Evolutionary conservation across 75 land plant species (phyloP).

Genomic region (Picea glauca): DNA sequence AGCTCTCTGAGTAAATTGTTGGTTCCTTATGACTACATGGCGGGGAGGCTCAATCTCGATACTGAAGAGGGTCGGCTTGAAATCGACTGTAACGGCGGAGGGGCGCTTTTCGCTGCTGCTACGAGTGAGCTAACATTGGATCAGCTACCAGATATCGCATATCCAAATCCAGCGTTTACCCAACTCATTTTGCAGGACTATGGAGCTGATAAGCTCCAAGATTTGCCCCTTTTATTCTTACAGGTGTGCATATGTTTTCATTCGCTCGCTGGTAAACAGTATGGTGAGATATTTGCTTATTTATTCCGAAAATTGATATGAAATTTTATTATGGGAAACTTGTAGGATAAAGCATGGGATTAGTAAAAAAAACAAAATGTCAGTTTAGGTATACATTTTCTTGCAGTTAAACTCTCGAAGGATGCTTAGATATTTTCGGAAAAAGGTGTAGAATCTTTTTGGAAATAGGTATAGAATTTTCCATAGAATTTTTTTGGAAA

Average conservation of each 20-base stretch:
- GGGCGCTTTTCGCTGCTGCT: constrained; percentile 45
- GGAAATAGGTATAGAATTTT: too few relatives aligned
- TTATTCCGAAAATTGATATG: too few relatives aligned
- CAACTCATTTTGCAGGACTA: constrained; percentile 19
- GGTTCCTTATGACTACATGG: constrained; percentile 60
- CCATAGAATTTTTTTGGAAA: too few relatives aligned
- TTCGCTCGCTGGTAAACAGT: not conserved
- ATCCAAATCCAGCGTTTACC: constrained; percentile 46
- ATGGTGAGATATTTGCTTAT: too few relatives aligned
- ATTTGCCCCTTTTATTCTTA: not conserved
- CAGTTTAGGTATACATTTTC: too few relatives aligned
- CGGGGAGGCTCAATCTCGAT: constrained; percentile 44
- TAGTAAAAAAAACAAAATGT: too few relatives aligned
- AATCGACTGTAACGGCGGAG: constrained; percentile 56
- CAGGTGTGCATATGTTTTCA: not conserved
- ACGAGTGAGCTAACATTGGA: constrained; percentile 28
- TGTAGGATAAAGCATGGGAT: too few relatives aligned
- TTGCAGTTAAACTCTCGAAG: too few relatives aligned
- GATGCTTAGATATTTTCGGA: too few relatives aligned
- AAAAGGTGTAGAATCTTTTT: too few relatives aligned
- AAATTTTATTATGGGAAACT: too few relatives aligned
- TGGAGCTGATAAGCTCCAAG: not conserved
- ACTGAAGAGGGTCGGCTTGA: constrained; percentile 36
- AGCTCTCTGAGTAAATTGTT: constrained; percentile 24
- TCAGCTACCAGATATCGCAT: constrained; percentile 50